These are phyloP conservation scores for Paecilomyces dactylethromorphus DNA, from an alignment of 2,329 filamentous ascomycete species.

Conservation along the genomic window DNA sequence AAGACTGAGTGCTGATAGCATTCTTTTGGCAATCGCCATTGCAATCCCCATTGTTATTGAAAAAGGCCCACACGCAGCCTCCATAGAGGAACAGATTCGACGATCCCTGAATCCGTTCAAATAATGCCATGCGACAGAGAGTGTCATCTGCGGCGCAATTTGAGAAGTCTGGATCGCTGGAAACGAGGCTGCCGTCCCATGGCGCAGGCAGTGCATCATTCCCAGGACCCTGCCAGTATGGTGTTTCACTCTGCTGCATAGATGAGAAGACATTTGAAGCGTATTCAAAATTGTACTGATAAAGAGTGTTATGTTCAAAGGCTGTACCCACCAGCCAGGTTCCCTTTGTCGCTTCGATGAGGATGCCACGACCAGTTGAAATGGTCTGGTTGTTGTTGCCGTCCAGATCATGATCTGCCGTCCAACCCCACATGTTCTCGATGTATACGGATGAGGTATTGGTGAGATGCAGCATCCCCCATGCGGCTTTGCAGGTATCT, in stretches of 20 bases:
- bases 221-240: slow-evolving; percentile 36
- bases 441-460: slow-evolving; percentile 44
- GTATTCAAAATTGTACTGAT: slow-evolving; percentile 47
- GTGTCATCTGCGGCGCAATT: slow-evolving; percentile 20
- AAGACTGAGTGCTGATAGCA: slow-evolving; percentile 20
- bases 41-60: slow-evolving; percentile 25
- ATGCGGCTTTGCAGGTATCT: slow-evolving; percentile 43
- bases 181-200: slow-evolving; percentile 14
- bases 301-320: slow-evolving; percentile 49
- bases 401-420: slow-evolving; percentile 44
- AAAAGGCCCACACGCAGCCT: slow-evolving; percentile 34
- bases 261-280: slow-evolving; percentile 47
- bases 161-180: slow-evolving; percentile 21
- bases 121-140: slow-evolving; percentile 31
- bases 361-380: slow-evolving; percentile 40
- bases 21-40: slow-evolving; percentile 34
- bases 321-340: slow-evolving; percentile 50
- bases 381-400: slow-evolving; percentile 18
- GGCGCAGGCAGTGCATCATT: slow-evolving; percentile 24
- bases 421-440: slow-evolving; percentile 50
- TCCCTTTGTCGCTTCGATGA: slow-evolving; percentile 42
- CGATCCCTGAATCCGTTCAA: slow-evolving; percentile 20
- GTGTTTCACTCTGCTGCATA: slow-evolving; percentile 45
- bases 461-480: slow-evolving; percentile 47
- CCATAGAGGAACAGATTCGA: slow-evolving; percentile 33